Evolutionary conservation across 2,329 filamentous ascomycete species (phyloP).

Genomic region (Cordyceps cateniannulata): DNA sequence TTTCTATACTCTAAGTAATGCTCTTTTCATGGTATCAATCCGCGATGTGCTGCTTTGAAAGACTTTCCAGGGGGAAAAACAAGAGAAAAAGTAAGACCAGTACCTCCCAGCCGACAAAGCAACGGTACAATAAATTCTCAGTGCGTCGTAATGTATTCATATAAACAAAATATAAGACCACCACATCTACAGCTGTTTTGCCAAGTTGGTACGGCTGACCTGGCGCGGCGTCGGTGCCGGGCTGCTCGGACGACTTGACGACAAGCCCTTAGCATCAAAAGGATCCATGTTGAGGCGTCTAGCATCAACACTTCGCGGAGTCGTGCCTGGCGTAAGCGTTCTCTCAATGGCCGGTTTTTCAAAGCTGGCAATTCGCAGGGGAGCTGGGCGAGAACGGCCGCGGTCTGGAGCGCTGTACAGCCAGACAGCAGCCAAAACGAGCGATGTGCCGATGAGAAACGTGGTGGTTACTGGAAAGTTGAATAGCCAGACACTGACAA

Average conservation of each 20-base stretch:
- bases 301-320: conserved; percentile 26
- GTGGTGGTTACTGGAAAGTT: conserved; percentile 65
- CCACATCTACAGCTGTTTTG: conserved; percentile 4
- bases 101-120: background rate
- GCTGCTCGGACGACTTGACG: conserved; percentile 41
- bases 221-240: conserved; percentile 35
- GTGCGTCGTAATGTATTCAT: too few species aligned
- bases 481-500: conserved; percentile 83
- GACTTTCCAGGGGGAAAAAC: background rate
- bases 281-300: conserved; percentile 33
- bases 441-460: conserved; percentile 74
- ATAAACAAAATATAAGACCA: background rate
- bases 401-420: conserved; percentile 69
- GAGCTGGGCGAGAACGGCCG: conserved; percentile 48
- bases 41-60: background rate
- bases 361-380: conserved; percentile 64
- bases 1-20: conserved; percentile 3
- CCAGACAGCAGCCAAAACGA: conserved; percentile 78
- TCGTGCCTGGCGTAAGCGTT: conserved; percentile 30
- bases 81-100: background rate
- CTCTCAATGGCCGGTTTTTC: conserved; percentile 65
- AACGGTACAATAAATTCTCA: background rate
- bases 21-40: conserved; percentile 7
- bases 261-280: conserved; percentile 32
- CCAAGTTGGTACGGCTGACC: conserved; percentile 32